Conservation (phyloP, 257 asterid species). For the Rehmannia glutinosa region DNA sequence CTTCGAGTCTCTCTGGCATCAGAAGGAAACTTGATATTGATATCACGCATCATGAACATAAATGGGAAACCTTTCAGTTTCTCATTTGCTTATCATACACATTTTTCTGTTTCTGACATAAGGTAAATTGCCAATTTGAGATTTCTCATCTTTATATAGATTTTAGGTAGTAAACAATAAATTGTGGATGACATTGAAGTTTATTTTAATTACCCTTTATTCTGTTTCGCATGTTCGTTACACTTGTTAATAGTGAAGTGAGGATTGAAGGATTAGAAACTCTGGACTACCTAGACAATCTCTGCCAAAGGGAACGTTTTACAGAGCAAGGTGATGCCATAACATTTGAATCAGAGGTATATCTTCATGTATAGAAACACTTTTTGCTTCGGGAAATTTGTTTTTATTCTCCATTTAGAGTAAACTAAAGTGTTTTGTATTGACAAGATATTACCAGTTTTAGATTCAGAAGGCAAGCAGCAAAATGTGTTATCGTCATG, state of each 20-base stretch:
- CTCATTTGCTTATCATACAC: constrained; percentile 84
- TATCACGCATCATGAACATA: constrained; percentile 82
- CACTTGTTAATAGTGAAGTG: constrained; percentile 62
- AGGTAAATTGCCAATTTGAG: constrained; percentile 37
- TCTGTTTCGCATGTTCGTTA: not conserved
- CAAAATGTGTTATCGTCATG: no score
- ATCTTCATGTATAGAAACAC: not conserved
- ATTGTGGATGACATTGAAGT: not conserved
- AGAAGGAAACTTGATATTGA: constrained; percentile 73
- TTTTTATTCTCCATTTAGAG: not conserved
- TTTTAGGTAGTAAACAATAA: not conserved
- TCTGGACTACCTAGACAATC: constrained; percentile 87
- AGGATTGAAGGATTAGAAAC: constrained; percentile 93
- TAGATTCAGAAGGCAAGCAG: no score
- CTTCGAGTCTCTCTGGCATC: constrained; percentile 71
- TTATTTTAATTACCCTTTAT: not conserved
- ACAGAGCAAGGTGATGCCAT: constrained; percentile 97
- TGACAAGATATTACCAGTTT: no score
- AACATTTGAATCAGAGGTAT: constrained; percentile 94
- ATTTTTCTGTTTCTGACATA: constrained; percentile 86
- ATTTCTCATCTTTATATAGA: not conserved
- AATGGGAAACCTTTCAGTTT: constrained; percentile 85
- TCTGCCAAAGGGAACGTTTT: constrained; percentile 65
- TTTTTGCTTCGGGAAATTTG: not conserved
- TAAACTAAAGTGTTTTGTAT: no score